These are phyloP conservation scores for Hygrophorus pudorinus DNA, from an alignment of 768 basidiomycete species.

Conservation along the genomic window DNA sequence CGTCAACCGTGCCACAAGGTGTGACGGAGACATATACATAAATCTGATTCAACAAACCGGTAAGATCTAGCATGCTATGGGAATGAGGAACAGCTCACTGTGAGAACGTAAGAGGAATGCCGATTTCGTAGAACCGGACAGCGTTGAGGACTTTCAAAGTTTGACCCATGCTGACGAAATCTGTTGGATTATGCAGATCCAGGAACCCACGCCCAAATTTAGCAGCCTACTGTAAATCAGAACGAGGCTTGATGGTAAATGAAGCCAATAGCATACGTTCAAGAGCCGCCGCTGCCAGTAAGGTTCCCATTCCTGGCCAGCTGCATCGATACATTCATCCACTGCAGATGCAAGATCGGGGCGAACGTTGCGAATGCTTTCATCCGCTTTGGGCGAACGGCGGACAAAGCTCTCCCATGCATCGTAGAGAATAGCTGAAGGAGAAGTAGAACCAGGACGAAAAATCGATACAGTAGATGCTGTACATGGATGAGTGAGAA, in stretches of 20 bases:
- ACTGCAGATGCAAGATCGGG: slow-evolving; percentile 82
- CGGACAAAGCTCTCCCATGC: slow-evolving; percentile 83
- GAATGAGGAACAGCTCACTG: slow-evolving; percentile 48
- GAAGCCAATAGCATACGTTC: slow-evolving; percentile 37
- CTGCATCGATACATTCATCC: slow-evolving; percentile 89
- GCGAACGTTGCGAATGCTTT: slow-evolving; percentile 80
- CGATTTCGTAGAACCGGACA: slow-evolving; percentile 83
- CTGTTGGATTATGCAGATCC: slow-evolving; percentile 85
- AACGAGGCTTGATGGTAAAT: background rate
- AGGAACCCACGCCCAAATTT: slow-evolving; percentile 93
- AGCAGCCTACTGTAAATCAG: slow-evolving; percentile 54
- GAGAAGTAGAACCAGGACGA: slow-evolving; percentile 84
- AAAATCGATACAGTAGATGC: slow-evolving; percentile 78
- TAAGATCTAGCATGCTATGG: slow-evolving; percentile 3
- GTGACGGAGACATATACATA: slow-evolving; percentile 66
- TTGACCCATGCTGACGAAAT: slow-evolving; percentile 90
- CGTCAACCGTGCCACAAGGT: slow-evolving; percentile 74
- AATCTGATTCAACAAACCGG: slow-evolving; percentile 41
- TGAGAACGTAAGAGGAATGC: slow-evolving; percentile 84
- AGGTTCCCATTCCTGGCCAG: slow-evolving; percentile 85
- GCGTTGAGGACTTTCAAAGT: slow-evolving; percentile 91
- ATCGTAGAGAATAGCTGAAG: slow-evolving; percentile 86
- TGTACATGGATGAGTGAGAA: slow-evolving; percentile 18
- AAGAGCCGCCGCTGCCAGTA: slow-evolving; percentile 83
- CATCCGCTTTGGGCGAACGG: slow-evolving; percentile 86